phyloP scores from a whole-genome alignment of 768 basidiomycete species.

The Macrolepiota dolichaula region DNA sequence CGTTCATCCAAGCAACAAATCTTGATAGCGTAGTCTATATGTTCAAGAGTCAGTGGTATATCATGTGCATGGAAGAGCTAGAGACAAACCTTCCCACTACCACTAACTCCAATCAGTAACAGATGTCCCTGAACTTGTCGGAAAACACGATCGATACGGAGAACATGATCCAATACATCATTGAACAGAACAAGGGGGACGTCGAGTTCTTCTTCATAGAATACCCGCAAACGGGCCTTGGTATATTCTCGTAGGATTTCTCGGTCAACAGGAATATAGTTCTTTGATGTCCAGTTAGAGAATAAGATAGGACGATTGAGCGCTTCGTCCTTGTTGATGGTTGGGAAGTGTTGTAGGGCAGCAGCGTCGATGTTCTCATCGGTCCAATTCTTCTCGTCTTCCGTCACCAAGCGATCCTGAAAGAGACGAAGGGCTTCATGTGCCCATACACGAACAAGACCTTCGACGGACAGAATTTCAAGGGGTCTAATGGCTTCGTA shows the following conservation, averaged over 20 bases:
- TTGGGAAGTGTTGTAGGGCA: conserved; percentile 91
- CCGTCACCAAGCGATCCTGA: conserved; percentile 93
- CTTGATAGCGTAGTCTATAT: conserved; percentile 91
- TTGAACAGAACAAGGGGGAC: conserved; percentile 98
- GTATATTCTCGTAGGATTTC: conserved; percentile 93
- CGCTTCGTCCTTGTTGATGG: conserved; percentile 84
- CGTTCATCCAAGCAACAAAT: conserved; percentile 99
- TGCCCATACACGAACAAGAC: conserved; percentile 95
- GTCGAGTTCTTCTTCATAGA: conserved; percentile 98
- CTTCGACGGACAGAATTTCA: conserved; percentile 91
- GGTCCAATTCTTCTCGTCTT: conserved; percentile 93
- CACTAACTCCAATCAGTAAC: conserved; percentile 95
- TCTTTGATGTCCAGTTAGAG: conserved; percentile 98
- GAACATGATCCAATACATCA: conserved; percentile 95
- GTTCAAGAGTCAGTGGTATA: conserved; percentile 9
- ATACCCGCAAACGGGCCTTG: conserved; percentile 94
- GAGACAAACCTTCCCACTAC: conserved; percentile 86
- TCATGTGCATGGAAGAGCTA: neutral
- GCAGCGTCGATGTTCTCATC: conserved; percentile 85
- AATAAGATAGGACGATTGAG: conserved; percentile 88
- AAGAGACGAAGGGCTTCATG: conserved; percentile 97
- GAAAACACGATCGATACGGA: conserved; percentile 98
- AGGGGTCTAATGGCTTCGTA: conserved; percentile 95
- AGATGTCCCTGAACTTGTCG: conserved; percentile 97
- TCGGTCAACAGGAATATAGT: conserved; percentile 94